A percentile compares a stretch with the other conserved stretches of the same genome.
These are phyloP conservation scores for Pseudocercospora fijiensis DNA, from an alignment of 2,329 filamentous ascomycete species.

Conservation along the genomic window DNA sequence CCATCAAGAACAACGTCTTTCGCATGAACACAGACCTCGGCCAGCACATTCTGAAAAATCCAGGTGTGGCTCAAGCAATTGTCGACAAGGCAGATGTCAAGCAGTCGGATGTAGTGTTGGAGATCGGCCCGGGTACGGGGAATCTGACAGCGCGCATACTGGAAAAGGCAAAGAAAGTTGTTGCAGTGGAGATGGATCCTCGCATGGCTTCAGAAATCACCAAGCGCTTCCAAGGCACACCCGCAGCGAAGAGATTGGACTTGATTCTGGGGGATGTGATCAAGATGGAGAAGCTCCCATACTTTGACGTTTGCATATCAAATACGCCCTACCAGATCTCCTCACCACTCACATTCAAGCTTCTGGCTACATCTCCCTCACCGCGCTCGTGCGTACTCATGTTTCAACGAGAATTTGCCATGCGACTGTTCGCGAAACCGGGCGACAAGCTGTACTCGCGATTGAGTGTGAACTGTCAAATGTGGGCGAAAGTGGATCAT, in stretches of 20 bases:
- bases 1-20: slow-evolving; percentile 83
- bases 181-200: slow-evolving; percentile 89
- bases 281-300: slow-evolving; percentile 72
- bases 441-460: slow-evolving; percentile 87
- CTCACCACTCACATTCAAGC: slow-evolving; percentile 85
- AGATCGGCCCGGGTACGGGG: slow-evolving; percentile 87
- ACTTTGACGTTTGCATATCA: slow-evolving; percentile 80
- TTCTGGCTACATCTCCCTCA: slow-evolving; percentile 76
- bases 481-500: slow-evolving; percentile 72
- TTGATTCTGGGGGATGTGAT: slow-evolving; percentile 90
- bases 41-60: slow-evolving; percentile 90
- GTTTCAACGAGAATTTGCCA: slow-evolving; percentile 94
- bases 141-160: slow-evolving; percentile 88
- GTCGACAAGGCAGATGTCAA: slow-evolving; percentile 86
- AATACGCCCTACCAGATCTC: slow-evolving; percentile 82
- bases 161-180: slow-evolving; percentile 78
- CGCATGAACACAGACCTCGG: slow-evolving; percentile 94
- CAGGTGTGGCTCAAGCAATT: slow-evolving; percentile 77
- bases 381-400: slow-evolving; percentile 86
- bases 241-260: slow-evolving; percentile 78
- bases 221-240: slow-evolving; percentile 87
- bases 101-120: slow-evolving; percentile 83
- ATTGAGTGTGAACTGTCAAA: slow-evolving; percentile 90
- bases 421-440: slow-evolving; percentile 82
- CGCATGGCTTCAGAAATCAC: slow-evolving; percentile 95